Percentiles rank a stretch among this genome's conserved stretches.
Evolutionary conservation across 2,329 filamentous ascomycete genomes (phyloP).

Genomic region (Ustulina deusta): DNA sequence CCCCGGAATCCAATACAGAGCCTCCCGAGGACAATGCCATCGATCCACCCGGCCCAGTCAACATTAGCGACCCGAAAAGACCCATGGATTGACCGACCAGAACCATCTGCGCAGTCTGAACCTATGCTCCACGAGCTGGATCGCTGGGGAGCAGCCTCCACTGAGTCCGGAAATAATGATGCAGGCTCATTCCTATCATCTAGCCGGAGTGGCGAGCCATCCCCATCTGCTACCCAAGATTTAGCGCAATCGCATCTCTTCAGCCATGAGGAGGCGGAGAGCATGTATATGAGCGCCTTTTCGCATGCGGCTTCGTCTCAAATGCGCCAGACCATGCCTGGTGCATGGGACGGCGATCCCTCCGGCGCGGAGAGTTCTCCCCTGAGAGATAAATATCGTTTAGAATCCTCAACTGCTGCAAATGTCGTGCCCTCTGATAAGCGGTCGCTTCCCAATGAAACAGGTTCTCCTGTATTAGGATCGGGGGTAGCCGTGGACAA

Average conservation of each 20-base stretch:
- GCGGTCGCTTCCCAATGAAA: slow-evolving; percentile 2
- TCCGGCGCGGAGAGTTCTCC: slow-evolving; percentile 41
- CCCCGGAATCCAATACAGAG: slow-evolving; percentile 56
- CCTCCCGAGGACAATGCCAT: slow-evolving; percentile 46
- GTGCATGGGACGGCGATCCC: slow-evolving; percentile 62
- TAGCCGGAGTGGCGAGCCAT: slow-evolving; percentile 42
- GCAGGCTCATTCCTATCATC: slow-evolving; percentile 30
- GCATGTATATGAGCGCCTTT: slow-evolving; percentile 86
- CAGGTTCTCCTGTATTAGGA: background rate
- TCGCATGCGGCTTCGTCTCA: slow-evolving; percentile 58
- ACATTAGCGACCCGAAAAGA: slow-evolving; percentile 48
- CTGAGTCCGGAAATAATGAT: slow-evolving; percentile 28
- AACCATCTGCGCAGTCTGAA: slow-evolving; percentile 54
- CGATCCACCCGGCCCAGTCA: slow-evolving; percentile 50
- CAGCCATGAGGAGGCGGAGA: slow-evolving; percentile 83
- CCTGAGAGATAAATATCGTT: slow-evolving; percentile 26
- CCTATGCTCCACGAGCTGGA: slow-evolving; percentile 49
- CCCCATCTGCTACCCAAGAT: slow-evolving; percentile 55
- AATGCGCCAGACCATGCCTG: slow-evolving; percentile 59
- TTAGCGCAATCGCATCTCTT: slow-evolving; percentile 76
- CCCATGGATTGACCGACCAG: slow-evolving; percentile 50
- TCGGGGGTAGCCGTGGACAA: slow-evolving; percentile 37
- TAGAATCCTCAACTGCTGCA: slow-evolving; percentile 1
- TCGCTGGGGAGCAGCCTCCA: slow-evolving; percentile 42
- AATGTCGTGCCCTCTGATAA: slow-evolving; percentile 3